These are phyloP conservation scores for Luffa acutangula DNA, from an alignment of 306 rosid genomes.

Conservation along the genomic window DNA sequence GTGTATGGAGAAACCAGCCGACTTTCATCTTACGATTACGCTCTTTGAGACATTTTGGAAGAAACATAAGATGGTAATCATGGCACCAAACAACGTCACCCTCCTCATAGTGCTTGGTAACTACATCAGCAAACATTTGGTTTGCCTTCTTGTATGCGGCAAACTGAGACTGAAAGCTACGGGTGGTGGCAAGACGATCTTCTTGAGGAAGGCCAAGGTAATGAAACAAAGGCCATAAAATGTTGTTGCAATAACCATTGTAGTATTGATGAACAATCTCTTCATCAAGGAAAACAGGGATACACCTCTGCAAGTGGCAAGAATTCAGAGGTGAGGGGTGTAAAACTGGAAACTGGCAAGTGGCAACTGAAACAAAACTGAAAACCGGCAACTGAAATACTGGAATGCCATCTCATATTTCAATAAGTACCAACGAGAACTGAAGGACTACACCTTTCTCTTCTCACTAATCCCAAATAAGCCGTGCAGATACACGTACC, in stretches of 20 bases:
- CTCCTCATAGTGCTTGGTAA: slow-evolving; percentile 60
- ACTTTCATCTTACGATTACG: slow-evolving; percentile 66
- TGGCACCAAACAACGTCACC: slow-evolving; percentile 98
- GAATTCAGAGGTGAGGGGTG: background rate
- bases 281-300: slow-evolving; percentile 89
- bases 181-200: slow-evolving; percentile 92
- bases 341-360: background rate
- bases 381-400: background rate
- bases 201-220: slow-evolving; percentile 96
- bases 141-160: slow-evolving; percentile 82
- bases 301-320: slow-evolving; percentile 49
- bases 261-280: slow-evolving; percentile 87
- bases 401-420: background rate
- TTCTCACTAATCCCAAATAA: background rate
- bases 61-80: slow-evolving; percentile 93
- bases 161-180: slow-evolving; percentile 90
- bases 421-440: background rate
- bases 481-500: slow-evolving; percentile 22
- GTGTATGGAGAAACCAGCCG: slow-evolving; percentile 95
- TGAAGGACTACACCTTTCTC: background rate
- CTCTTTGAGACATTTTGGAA: slow-evolving; percentile 77
- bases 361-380: background rate
- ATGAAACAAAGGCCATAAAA: slow-evolving; percentile 90
- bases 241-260: slow-evolving; percentile 90
- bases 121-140: slow-evolving; percentile 91